These are phyloP conservation scores for Metschnikowia noctiluminum DNA, from an alignment of 805 yeast species.

Conservation along the genomic window DNA sequence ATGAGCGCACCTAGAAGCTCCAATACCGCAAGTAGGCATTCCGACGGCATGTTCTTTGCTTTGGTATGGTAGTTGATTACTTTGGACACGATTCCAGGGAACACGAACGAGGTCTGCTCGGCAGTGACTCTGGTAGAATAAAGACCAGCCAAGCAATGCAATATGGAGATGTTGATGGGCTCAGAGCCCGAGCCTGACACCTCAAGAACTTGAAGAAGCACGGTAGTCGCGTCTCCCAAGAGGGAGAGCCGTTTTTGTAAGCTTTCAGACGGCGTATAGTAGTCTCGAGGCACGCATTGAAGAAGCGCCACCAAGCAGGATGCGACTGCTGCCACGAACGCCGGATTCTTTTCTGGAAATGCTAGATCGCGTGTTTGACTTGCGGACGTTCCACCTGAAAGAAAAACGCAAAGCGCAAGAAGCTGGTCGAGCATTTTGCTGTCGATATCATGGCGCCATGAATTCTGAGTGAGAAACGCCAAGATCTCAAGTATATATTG, in stretches of 20 bases:
- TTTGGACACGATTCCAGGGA: constrained; percentile 40
- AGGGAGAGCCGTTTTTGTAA: constrained; percentile 21
- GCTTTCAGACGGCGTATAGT: constrained; percentile 12
- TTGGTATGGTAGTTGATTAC: constrained; percentile 26
- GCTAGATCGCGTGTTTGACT: background rate
- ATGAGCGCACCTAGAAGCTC: constrained; percentile 22
- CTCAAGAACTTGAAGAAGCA: constrained; percentile 20
- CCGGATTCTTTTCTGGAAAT: constrained; percentile 9
- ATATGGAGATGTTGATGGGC: background rate
- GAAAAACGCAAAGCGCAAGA: constrained; percentile 28
- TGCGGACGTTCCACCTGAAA: constrained; percentile 18
- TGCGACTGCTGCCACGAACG: constrained; percentile 19
- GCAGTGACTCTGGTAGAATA: constrained; percentile 21
- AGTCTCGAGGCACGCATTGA: constrained; percentile 19
- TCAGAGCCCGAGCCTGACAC: constrained; percentile 9
- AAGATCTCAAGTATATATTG: constrained; percentile 26
- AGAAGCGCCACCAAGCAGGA: constrained; percentile 17
- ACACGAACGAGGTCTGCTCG: constrained; percentile 33
- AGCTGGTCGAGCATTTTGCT: constrained; percentile 32
- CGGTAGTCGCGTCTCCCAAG: constrained; percentile 29
- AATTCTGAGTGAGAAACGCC: constrained; percentile 24
- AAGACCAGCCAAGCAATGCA: constrained; percentile 13
- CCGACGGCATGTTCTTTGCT: constrained; percentile 23
- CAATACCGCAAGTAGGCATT: constrained; percentile 21
- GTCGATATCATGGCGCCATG: constrained; percentile 30